Base-by-base conservation (phyloP, 75 land plant species). In the Gnetum montanum region DNA sequence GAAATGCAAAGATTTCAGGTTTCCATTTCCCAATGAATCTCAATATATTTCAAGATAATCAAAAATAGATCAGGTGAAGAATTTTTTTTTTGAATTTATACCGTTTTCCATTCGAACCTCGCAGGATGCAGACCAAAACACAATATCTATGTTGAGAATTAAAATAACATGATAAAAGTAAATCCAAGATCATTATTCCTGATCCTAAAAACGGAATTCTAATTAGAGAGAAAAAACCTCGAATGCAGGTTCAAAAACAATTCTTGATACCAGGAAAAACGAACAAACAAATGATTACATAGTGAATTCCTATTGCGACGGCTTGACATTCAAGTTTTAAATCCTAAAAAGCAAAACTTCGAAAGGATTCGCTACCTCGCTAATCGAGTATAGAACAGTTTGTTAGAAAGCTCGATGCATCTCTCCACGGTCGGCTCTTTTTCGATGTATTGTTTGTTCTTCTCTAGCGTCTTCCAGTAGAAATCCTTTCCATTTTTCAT, bases 401-500 rank as follows among this genome's bases (percentile, higher is more conserved):
- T 60, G 43, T 63, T 73, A 2, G 76, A 73, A 23, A 73, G 76
- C 41, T 73, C 76, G 20, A 57, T 49, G 57, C 76, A 73, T 31
- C 46, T 73, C 75, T 73, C 48, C 18, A 73, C 76, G 6, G 76
- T 70, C 4, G 76, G 68, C 43, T 63, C 62, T 6, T 63, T 44
- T 1, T 46, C 75, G 33, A 73, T 64, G 61, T 73, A 58, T 27
- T 73, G 76, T 68, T 73, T 73, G 74, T 73, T 73, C 0, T 70
- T 60, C 54, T 73, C 75, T 43, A 73, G 49, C 26, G 64, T 49
- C 43, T 61, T 54, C 76, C 70, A 63, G 67, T 73, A 73, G 23
- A 43, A 63, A 23, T 57, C 67, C 19, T 43, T 27, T 34, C 74
- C 56, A 34, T 71, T 75, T 57, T 73, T 73, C 34, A 28, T 19